Evolutionary conservation across 2,329 filamentous ascomycete species (phyloP).

Genomic region (Madurella fahalii): DNA sequence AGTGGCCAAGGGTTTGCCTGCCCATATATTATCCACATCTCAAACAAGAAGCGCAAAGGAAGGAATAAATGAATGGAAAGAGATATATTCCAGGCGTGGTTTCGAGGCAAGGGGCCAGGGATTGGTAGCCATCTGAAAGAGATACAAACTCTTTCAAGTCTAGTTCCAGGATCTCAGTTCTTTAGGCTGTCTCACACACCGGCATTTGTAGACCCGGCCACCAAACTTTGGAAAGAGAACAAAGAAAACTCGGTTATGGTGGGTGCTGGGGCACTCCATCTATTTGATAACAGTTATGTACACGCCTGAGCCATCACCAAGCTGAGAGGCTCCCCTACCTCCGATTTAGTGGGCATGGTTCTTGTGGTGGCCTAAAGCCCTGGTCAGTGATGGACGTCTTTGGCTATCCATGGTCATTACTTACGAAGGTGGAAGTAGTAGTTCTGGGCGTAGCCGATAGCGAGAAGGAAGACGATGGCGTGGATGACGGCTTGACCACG

Average conservation of each 20-base stretch:
- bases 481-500: constrained; percentile 73
- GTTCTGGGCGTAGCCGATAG: constrained; percentile 90
- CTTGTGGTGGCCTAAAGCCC: constrained; percentile 87
- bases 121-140: too few species aligned
- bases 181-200: background rate
- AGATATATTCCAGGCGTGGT: too few species aligned
- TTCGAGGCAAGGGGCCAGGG: too few species aligned
- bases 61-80: too few species aligned
- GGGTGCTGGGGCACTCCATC: constrained; percentile 32
- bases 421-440: constrained; percentile 99
- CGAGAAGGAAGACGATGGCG: constrained; percentile 70
- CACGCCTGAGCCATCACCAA: constrained; percentile 30
- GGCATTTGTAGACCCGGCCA: background rate
- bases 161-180: too few species aligned
- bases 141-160: too few species aligned
- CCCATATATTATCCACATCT: too few species aligned
- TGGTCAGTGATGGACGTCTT: constrained; percentile 20
- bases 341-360: constrained; percentile 89
- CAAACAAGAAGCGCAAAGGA: too few species aligned
- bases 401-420: constrained; percentile 36
- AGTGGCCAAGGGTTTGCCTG: too few species aligned
- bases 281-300: constrained; percentile 42
- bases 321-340: constrained; percentile 11
- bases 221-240: background rate
- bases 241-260: constrained; percentile 30